Base-by-base conservation (phyloP, 116 monocot genomes). In the Thalassia testudinum region DNA sequence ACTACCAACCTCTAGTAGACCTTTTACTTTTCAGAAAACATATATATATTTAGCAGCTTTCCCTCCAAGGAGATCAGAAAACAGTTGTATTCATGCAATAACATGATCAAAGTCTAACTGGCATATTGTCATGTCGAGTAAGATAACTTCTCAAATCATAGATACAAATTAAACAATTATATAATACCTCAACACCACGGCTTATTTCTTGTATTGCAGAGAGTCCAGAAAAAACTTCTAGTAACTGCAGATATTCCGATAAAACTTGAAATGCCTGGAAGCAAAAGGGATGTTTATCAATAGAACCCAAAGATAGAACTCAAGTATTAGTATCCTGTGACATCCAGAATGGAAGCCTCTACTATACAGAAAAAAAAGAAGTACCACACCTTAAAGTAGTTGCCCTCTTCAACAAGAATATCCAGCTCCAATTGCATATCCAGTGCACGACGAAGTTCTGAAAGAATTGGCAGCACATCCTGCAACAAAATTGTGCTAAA, bases 401-500 rank as follows among this genome's bases (percentile, higher is more conserved):
- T 85, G 64, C 78, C 97, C 43, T 80, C 76, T 52, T 82, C 73
- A 66, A 82, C 78, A 65, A 89, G 72, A 62, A 59, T 63, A 53
- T 89, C 97, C 50, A 97, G 79, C 60, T 80, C 82, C 72, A 75
- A 59, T 63, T 82, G 85, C 85, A 97, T 89, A 53, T 89, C 82
- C 37, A 78, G 22, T 49, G 97, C 90, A 77, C 65, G 79, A 49
- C 66, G 74, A 75, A 97, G 85, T 61, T 97, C 97, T 50, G 74
- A 52, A 62, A 97, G 90, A 72, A 89, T 64, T 45, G 97, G 85
- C 71, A 97, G 90, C 70, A 86, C 63, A 22, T 90, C 90, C 97
- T 97, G 82, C 62, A 64, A 75, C 43, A 58, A 14, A n/a, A n/a
- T n/a, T n/a, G n/a, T n/a, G n/a, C n/a, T n/a, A n/a, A n/a, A n/a